These are phyloP conservation scores for Neurospora sp. DNA, from an alignment of 495 filamentous ascomycete genomes.

Conservation along the genomic window DNA sequence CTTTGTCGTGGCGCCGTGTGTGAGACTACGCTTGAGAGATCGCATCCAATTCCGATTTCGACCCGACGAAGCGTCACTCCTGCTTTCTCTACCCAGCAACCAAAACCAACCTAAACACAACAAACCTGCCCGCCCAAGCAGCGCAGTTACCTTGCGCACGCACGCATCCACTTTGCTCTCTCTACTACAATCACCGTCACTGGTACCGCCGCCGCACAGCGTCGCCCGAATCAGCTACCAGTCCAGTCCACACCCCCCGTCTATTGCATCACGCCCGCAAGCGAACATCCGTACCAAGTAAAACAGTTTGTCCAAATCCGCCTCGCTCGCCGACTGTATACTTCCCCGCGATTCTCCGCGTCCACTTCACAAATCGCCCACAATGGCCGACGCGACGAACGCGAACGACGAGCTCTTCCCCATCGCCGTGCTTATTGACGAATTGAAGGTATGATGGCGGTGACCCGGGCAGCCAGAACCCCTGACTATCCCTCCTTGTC, in stretches of 20 bases:
- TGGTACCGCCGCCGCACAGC: not conserved
- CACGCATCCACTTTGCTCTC: conserved; percentile 1
- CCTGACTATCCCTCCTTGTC: not conserved
- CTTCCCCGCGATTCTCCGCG: conserved; percentile 7
- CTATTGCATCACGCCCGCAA: conserved; percentile 25
- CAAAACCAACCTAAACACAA: conserved; percentile 3
- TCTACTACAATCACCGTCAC: not conserved
- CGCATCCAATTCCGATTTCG: conserved; percentile 3
- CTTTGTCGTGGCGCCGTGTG: not conserved
- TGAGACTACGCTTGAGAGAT: not conserved
- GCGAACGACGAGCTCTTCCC: conserved; percentile 94
- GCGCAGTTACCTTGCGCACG: not conserved
- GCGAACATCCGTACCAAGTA: conserved; percentile 4
- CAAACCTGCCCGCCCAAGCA: conserved; percentile 1
- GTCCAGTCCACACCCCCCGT: conserved; percentile 7
- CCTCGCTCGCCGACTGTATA: conserved; percentile 1
- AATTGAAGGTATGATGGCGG: conserved; percentile 72
- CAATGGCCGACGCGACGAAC: conserved; percentile 46
- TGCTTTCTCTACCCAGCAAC: not conserved
- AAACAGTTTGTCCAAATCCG: conserved; percentile 3
- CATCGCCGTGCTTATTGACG: conserved; percentile 98
- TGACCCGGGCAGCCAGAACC: conserved; percentile 4
- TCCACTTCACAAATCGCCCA: conserved; percentile 19
- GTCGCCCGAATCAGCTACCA: conserved; percentile 3
- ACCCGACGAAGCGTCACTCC: conserved; percentile 1